These are phyloP conservation scores for Botrytis galanthina DNA, from an alignment of 2,329 filamentous ascomycete species.

Conservation along the genomic window DNA sequence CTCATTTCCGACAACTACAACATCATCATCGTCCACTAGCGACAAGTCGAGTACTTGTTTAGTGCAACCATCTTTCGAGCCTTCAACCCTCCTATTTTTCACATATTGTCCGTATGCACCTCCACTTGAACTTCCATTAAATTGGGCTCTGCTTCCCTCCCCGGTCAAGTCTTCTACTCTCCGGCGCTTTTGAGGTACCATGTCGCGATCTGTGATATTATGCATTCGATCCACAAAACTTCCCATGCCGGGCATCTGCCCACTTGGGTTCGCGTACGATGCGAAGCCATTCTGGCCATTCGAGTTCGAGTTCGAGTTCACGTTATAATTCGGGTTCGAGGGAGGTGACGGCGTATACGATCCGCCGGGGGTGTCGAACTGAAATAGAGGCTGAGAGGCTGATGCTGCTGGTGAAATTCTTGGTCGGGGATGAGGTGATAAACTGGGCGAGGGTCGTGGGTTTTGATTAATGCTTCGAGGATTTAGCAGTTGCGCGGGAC, in stretches of 20 bases:
- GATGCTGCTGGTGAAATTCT: constrained; percentile 22
- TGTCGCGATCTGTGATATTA: constrained; percentile 66
- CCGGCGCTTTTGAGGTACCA: constrained; percentile 62
- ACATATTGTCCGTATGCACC: constrained; percentile 65
- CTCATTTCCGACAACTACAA: constrained; percentile 56
- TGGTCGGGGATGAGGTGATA: not conserved
- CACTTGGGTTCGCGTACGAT: constrained; percentile 28
- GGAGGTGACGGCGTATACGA: constrained; percentile 20
- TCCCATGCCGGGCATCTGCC: constrained; percentile 45
- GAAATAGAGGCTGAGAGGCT: constrained; percentile 31
- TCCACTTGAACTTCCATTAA: constrained; percentile 50
- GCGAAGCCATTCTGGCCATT: constrained; percentile 26
- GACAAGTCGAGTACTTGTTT: constrained; percentile 46
- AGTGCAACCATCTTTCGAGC: constrained; percentile 37
- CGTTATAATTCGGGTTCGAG: not conserved
- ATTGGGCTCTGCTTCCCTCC: constrained; percentile 44
- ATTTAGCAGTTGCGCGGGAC: constrained; percentile 44
- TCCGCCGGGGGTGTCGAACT: constrained; percentile 37
- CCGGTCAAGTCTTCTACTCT: constrained; percentile 51
- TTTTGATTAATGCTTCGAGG: constrained; percentile 38
- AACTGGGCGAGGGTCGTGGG: not conserved
- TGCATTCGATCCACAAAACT: constrained; percentile 73
- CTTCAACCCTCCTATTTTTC: constrained; percentile 55
- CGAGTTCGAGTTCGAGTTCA: not conserved
- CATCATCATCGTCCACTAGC: constrained; percentile 54